Percentiles rank a stretch among this genome's conserved stretches.
These are phyloP conservation scores for Posidonia australis DNA, from an alignment of 106 monocot species.

Conservation along the genomic window DNA sequence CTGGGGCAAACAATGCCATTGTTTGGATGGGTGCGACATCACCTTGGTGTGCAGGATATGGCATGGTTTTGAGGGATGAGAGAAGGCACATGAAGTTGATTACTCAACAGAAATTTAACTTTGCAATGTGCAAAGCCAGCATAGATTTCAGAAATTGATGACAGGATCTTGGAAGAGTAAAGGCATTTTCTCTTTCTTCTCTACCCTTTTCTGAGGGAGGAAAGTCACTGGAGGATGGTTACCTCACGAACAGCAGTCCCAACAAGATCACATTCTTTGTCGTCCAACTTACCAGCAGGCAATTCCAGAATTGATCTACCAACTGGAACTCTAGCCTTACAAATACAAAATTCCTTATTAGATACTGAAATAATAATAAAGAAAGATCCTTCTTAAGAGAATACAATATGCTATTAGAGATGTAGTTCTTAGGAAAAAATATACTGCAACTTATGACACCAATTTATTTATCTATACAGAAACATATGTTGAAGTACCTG, in stretches of 20 bases:
- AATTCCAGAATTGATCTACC: slow-evolving; percentile 77
- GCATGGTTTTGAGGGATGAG: too few species aligned
- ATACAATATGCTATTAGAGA: neutral
- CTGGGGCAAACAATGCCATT: too few species aligned
- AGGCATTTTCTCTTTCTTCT: neutral
- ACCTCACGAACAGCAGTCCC: slow-evolving; percentile 97
- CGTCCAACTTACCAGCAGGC: slow-evolving; percentile 98
- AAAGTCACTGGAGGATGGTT: too few species aligned
- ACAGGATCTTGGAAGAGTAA: neutral
- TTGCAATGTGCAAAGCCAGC: too few species aligned
- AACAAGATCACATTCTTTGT: slow-evolving; percentile 59
- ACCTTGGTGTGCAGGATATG: too few species aligned
- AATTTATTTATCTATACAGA: neutral
- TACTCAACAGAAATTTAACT: too few species aligned
- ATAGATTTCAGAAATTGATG: too few species aligned
- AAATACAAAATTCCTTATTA: slow-evolving; percentile 1
- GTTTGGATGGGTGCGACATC: too few species aligned
- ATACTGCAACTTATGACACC: neutral
- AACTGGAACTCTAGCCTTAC: slow-evolving; percentile 87
- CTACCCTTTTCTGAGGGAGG: neutral
- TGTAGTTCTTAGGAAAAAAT: neutral
- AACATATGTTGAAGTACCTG: slow-evolving; percentile 37
- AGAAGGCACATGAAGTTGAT: too few species aligned
- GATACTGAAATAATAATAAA: neutral
- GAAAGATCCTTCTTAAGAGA: neutral